These are phyloP conservation scores for Globisporangium heterothallicum DNA, from an alignment of 352 stramenopile genomes.

Conservation along the genomic window DNA sequence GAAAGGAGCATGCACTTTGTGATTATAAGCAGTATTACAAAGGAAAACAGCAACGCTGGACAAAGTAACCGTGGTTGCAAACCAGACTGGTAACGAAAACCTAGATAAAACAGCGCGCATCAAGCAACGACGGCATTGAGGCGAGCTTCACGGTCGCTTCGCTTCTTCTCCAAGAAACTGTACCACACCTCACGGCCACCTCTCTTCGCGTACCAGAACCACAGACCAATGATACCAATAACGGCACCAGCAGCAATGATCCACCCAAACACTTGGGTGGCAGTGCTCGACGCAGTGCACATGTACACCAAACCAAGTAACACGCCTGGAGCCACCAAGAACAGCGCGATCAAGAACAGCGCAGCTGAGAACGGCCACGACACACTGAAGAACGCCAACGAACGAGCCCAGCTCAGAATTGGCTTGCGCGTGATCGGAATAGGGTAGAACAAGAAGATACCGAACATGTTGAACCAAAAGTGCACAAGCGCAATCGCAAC, in stretches of 20 bases:
- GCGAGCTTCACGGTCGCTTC: slow-evolving; percentile 4
- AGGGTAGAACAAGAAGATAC: slow-evolving; percentile 78
- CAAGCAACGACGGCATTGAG: background rate
- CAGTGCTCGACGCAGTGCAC: slow-evolving; percentile 13
- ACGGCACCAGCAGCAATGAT: slow-evolving; percentile 4
- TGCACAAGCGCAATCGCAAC: slow-evolving; percentile 38
- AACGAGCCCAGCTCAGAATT: slow-evolving; percentile 37
- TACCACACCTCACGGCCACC: slow-evolving; percentile 14
- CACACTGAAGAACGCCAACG: slow-evolving; percentile 27
- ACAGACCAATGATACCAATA: background rate
- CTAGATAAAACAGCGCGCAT: background rate
- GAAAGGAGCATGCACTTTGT: no score
- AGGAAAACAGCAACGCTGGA: no score
- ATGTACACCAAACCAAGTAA: slow-evolving; percentile 25
- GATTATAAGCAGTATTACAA: no score
- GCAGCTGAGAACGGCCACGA: slow-evolving; percentile 20
- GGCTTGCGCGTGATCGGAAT: slow-evolving; percentile 66
- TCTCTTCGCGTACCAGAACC: slow-evolving; percentile 13
- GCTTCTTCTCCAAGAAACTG: slow-evolving; percentile 16
- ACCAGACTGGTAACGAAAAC: no score
- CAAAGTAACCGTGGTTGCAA: no score
- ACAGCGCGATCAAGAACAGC: slow-evolving; percentile 17
- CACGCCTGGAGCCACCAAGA: slow-evolving; percentile 13
- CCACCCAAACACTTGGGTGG: slow-evolving; percentile 13
- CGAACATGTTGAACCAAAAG: slow-evolving; percentile 79